Base-by-base conservation (phyloP, 768 basidiomycete species). In the Tricholoma bakamatsutake region DNA sequence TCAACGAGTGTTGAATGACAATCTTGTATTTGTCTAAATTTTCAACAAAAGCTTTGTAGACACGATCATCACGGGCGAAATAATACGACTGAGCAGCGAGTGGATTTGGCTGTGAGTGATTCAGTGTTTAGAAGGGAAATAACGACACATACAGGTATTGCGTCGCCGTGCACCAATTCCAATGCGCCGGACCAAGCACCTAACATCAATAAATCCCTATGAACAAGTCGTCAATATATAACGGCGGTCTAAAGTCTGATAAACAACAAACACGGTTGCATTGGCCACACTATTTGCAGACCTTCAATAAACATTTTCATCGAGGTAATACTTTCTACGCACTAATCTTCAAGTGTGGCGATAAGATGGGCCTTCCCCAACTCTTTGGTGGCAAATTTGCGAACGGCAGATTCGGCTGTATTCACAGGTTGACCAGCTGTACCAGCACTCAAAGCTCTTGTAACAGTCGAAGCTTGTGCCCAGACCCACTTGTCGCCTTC, bases 401-500 rank as follows among this genome's bases (percentile, higher is more conserved):
- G 75, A 18, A 98, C 87, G n/a, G 87, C 82, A 21, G 80, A 71
- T 34, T 84, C 83, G 5, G 95, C 92, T 7, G 81, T 79, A 30
- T 77, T 69, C 1, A 97, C 93, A 2, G 95, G 94, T 60, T 83
- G 79, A 1, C 86, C 87, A 51, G 76, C 77, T 13, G 80, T 79
- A 0, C 87, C 87, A 1, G 80, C 75, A 42, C 82, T 81, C 54
- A 97, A 73, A 2, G 91, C 86, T 42, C 86, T 79, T 0, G 84
- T 79, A 53, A 94, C 74, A 46, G 82, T 83, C 15, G 80, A 77
- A 3, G 85, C 80, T 57, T 93, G 83, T 2, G 83, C 78, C 56
- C 75, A 75, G n/a, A 98, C 80, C 90, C 92, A 97, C 58, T 83
- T 80, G 61, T 95, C 90, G 13, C 95, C 95, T 75, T 97, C 94